These are phyloP conservation scores for Closterium sp. DNA, from an alignment of 139 green algal genomes.

Conservation along the genomic window DNA sequence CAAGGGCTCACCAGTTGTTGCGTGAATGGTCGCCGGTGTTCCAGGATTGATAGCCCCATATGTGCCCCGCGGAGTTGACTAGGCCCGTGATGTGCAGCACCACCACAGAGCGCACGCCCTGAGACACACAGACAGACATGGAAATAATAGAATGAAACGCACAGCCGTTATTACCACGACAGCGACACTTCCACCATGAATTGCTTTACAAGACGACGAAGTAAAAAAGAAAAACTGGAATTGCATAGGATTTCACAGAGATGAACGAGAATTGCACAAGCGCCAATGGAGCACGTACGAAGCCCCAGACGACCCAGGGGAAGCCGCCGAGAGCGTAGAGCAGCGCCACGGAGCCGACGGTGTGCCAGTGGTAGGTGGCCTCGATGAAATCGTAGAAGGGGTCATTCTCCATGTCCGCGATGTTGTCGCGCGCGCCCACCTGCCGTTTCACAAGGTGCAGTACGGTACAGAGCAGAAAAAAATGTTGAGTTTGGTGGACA, in stretches of 20 bases:
- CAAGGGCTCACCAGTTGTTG: constrained; percentile 77
- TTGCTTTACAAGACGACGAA: not conserved
- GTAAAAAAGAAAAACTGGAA: not conserved
- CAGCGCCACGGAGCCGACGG: constrained; percentile 70
- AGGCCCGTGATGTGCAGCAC: constrained; percentile 99
- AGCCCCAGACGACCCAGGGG: constrained; percentile 89
- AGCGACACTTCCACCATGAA: too few species aligned
- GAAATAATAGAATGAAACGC: not conserved
- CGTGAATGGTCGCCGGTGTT: constrained; percentile 86
- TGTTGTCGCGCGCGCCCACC: constrained; percentile 9
- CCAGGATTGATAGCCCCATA: constrained; percentile 88
- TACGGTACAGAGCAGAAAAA: not conserved
- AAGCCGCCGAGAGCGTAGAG: constrained; percentile 86
- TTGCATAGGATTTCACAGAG: not conserved
- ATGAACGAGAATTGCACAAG: not conserved
- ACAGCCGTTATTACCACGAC: not conserved
- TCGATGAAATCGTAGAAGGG: constrained; percentile 89
- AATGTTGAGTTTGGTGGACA: not conserved
- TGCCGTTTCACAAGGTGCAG: not conserved
- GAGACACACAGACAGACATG: constrained; percentile 24
- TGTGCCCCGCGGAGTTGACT: constrained; percentile 93
- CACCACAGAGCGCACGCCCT: constrained; percentile 77
- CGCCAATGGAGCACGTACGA: constrained; percentile 47
- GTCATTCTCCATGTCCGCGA: constrained; percentile 78
- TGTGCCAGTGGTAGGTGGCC: constrained; percentile 85